These are phyloP conservation scores for Raphanus sativus DNA, from an alignment of 345 rosid species.

Conservation along the genomic window DNA sequence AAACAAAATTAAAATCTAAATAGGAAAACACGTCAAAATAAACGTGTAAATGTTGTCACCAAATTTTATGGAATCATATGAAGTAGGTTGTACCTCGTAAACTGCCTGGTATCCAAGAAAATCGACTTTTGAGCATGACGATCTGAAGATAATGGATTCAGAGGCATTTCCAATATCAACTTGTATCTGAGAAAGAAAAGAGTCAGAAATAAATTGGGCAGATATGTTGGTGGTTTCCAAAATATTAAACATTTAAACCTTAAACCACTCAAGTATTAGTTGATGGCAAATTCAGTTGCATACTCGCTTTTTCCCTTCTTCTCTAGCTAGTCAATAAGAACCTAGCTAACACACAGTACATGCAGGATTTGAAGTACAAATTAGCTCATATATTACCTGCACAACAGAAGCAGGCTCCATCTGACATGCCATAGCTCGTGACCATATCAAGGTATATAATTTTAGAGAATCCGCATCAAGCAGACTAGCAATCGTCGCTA, in stretches of 20 bases:
- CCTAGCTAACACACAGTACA: constrained; percentile 1
- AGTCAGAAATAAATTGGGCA: background rate
- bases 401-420: constrained; percentile 75
- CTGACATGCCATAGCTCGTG: constrained; percentile 89
- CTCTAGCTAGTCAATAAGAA: background rate
- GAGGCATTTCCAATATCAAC: constrained; percentile 62
- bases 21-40: constrained; percentile 3
- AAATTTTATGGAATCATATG: constrained; percentile 23
- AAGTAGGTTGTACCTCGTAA: constrained; percentile 60
- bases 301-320: background rate
- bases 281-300: background rate
- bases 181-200: constrained; percentile 57
- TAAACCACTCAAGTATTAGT: constrained; percentile 1
- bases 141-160: constrained; percentile 61
- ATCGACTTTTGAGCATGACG: constrained; percentile 64
- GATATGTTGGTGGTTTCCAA: background rate
- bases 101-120: constrained; percentile 87
- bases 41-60: constrained; percentile 7
- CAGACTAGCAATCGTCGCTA: constrained; percentile 64
- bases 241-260: background rate
- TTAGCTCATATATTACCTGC: constrained; percentile 54
- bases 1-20: constrained; percentile 14
- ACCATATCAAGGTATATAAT: constrained; percentile 89
- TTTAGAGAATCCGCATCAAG: constrained; percentile 91
- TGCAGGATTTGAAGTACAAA: constrained; percentile 15